A percentile compares a stretch with the other conserved stretches of the same genome.
These are phyloP conservation scores for Eucalyptus sideroxylon DNA, from an alignment of 345 rosid genomes.

Conservation along the genomic window DNA sequence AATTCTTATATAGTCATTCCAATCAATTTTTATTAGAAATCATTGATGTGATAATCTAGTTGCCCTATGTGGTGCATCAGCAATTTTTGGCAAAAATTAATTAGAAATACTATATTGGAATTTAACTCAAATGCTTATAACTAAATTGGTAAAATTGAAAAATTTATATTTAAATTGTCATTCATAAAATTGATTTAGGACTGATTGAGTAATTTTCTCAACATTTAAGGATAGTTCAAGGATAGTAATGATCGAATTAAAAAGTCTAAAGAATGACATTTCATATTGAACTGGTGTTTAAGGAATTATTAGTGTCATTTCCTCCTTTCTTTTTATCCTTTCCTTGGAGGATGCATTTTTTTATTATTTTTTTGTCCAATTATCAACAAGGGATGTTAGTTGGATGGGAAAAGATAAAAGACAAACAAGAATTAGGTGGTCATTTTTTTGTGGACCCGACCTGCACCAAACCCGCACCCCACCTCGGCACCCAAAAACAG, in stretches of 20 bases:
- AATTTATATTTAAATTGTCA: background rate
- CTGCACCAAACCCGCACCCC: no score
- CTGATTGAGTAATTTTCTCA: rapidly evolving
- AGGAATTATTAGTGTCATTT: background rate
- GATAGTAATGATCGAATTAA: background rate
- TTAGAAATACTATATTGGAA: background rate
- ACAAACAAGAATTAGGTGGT: background rate
- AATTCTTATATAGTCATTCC: rapidly evolving
- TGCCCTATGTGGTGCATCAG: rapidly evolving
- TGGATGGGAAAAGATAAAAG: background rate
- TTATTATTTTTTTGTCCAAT: background rate
- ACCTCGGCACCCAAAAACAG: no score
- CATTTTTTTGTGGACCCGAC: background rate
- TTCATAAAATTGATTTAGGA: background rate
- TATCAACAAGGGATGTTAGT: background rate
- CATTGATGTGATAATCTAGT: rapidly evolving
- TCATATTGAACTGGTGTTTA: background rate
- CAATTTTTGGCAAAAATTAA: background rate
- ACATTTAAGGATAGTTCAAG: background rate
- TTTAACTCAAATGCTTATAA: background rate
- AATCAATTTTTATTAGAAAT: background rate
- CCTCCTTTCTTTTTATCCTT: background rate
- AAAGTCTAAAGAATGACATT: background rate
- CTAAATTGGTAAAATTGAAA: background rate
- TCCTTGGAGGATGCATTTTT: background rate